A percentile compares a stretch with the other conserved stretches of the same genome.
These are phyloP conservation scores for Cyclostephanos tholiformis DNA, from an alignment of 108 stramenopile species.

Conservation along the genomic window DNA sequence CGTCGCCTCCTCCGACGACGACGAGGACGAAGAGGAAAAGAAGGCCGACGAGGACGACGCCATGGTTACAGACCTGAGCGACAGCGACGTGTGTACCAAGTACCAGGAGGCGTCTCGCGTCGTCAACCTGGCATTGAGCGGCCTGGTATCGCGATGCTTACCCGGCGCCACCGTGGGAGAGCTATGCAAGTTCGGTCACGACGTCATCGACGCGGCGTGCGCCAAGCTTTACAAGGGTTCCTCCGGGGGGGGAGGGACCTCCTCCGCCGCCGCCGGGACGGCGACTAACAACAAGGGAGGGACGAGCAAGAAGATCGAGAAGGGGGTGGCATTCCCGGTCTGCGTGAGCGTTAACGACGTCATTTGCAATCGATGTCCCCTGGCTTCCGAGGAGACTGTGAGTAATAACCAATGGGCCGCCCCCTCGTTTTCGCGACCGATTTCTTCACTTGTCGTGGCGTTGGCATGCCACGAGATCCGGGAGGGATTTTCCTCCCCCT, in stretches of 20 bases:
- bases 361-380: slow-evolving; percentile 96
- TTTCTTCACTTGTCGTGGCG: no score
- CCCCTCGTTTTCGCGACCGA: no score
- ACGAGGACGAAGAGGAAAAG: neutral
- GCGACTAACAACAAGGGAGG: slow-evolving; percentile 20
- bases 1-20: slow-evolving; percentile 1
- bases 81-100: slow-evolving; percentile 96
- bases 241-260: slow-evolving; percentile 59
- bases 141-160: slow-evolving; percentile 85
- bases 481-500: no score
- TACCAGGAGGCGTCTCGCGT: slow-evolving; percentile 99
- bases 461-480: no score
- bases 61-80: neutral
- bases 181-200: slow-evolving; percentile 88
- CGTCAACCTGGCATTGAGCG: slow-evolving; percentile 91
- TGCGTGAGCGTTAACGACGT: slow-evolving; percentile 98
- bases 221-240: slow-evolving; percentile 67
- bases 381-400: slow-evolving; percentile 86
- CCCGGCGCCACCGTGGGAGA: slow-evolving; percentile 93
- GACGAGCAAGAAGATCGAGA: slow-evolving; percentile 84
- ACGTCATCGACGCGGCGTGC: slow-evolving; percentile 69
- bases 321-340: slow-evolving; percentile 99
- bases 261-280: neutral
- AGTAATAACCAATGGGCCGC: no score
- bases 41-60: neutral